Conservation (phyloP, 2,329 filamentous ascomycete genomes). For the Cladosporium sp. region DNA sequence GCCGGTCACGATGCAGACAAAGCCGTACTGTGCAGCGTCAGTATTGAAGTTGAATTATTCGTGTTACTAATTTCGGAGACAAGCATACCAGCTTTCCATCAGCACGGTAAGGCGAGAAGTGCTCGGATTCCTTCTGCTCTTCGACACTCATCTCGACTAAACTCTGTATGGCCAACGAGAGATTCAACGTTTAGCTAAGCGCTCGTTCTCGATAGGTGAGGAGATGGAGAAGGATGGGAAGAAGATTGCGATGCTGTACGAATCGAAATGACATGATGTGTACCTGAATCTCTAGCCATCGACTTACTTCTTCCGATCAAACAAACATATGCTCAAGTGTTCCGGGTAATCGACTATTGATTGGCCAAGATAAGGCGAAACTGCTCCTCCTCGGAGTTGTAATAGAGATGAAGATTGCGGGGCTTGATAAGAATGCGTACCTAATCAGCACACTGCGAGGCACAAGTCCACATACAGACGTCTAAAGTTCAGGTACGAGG, state of each 20-base stretch:
- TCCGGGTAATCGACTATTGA: background rate
- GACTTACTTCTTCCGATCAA: background rate
- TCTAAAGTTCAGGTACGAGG: no score
- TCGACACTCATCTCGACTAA: background rate
- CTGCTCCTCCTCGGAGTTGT: background rate
- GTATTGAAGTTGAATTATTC: background rate
- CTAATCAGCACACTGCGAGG: no score
- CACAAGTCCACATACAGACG: no score
- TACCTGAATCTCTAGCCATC: background rate
- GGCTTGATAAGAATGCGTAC: no score
- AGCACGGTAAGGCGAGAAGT: conserved; percentile 54
- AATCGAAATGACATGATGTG: background rate
- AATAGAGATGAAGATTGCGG: no score
- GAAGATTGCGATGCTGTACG: background rate
- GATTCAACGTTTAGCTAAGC: no score
- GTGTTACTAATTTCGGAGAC: no score
- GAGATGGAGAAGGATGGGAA: background rate
- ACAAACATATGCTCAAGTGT: background rate
- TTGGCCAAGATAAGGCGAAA: background rate
- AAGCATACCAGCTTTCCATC: conserved; percentile 49
- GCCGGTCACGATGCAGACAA: conserved; percentile 61
- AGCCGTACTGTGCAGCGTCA: conserved; percentile 47
- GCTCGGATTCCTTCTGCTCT: conserved; percentile 28
- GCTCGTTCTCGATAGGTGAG: background rate
- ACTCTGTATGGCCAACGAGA: no score